Evolutionary conservation across 2,329 filamentous ascomycete species (phyloP).

Genomic region (Zymoseptoria brevis): DNA sequence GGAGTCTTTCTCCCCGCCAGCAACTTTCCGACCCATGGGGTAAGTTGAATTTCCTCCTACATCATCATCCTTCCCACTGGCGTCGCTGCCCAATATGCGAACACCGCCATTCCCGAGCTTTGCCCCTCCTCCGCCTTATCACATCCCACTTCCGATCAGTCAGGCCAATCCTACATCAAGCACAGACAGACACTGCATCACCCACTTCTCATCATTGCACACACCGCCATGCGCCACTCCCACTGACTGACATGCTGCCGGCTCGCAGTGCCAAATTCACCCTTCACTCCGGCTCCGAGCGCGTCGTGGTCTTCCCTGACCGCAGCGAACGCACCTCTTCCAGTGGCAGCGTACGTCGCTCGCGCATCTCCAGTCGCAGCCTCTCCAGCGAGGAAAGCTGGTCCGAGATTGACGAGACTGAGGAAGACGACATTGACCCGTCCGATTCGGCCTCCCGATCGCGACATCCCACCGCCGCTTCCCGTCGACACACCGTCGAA

Average conservation of each 20-base stretch:
- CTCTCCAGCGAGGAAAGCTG: conserved; percentile 25
- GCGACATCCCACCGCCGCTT: conserved; percentile 16
- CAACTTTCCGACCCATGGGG: not conserved
- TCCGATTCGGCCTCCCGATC: conserved; percentile 44
- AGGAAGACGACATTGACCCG: conserved; percentile 39
- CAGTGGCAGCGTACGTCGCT: conserved; percentile 25
- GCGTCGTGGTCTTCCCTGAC: conserved; percentile 19
- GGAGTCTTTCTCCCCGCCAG: not conserved
- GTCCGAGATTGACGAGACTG: conserved; percentile 25
- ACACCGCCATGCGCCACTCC: not conserved
- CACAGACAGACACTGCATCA: too few relatives aligned
- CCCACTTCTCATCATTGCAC: not conserved
- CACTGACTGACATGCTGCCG: conserved; percentile 11
- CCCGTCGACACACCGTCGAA: conserved; percentile 30
- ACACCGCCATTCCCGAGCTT: not conserved
- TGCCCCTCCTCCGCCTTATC: not conserved
- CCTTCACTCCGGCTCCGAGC: conserved; percentile 17
- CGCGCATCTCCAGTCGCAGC: conserved; percentile 22
- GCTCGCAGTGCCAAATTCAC: conserved; percentile 17
- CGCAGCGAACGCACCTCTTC: conserved; percentile 19
- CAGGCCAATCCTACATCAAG: not conserved
- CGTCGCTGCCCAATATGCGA: not conserved
- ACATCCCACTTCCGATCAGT: not conserved
- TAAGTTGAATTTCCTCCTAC: not conserved
- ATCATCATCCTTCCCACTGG: not conserved